These are phyloP conservation scores for Yamadazyma sp. DNA, from an alignment of 805 yeast genomes.

Conservation along the genomic window DNA sequence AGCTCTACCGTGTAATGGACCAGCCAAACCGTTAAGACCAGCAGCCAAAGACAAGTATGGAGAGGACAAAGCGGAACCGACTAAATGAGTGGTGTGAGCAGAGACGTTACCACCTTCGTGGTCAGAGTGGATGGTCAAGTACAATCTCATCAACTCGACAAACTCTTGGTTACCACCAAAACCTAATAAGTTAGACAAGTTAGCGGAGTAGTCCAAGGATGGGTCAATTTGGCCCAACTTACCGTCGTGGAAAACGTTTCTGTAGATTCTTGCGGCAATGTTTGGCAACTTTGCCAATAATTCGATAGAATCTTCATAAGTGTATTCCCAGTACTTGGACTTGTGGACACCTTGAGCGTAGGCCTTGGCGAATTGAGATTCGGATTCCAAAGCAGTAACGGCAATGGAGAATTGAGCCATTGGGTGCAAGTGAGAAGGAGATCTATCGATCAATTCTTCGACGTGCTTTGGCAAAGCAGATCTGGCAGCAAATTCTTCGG, in stretches of 20 bases:
- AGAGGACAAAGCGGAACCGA: constrained; percentile 77
- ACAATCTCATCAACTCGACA: constrained; percentile 68
- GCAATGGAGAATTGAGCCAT: constrained; percentile 83
- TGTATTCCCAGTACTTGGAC: constrained; percentile 71
- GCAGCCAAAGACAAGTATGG: constrained; percentile 76
- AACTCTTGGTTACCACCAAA: constrained; percentile 57
- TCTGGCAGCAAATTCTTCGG: constrained; percentile 62
- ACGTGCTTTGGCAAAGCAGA: constrained; percentile 66
- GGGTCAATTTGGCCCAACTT: constrained; percentile 52
- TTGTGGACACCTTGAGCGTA: constrained; percentile 71
- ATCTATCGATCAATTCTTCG: constrained; percentile 55
- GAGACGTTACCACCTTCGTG: constrained; percentile 87
- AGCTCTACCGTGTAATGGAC: constrained; percentile 84
- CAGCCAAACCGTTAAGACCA: constrained; percentile 81
- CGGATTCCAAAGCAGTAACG: constrained; percentile 68
- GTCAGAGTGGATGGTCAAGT: constrained; percentile 74
- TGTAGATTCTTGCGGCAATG: constrained; percentile 72
- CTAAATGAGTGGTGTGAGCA: constrained; percentile 79
- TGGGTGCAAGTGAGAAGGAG: constrained; percentile 73
- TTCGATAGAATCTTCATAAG: constrained; percentile 68
- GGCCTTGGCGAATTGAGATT: constrained; percentile 68
- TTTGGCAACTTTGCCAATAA: constrained; percentile 73
- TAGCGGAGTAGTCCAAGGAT: constrained; percentile 68
- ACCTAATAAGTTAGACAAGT: constrained; percentile 66
- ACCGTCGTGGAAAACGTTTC: constrained; percentile 59